Evolutionary conservation across 2,329 filamentous ascomycete genomes (phyloP), one percentile per base, ranked within the genome.

Genomic region (Verticillium nonalfalfae): DNA sequence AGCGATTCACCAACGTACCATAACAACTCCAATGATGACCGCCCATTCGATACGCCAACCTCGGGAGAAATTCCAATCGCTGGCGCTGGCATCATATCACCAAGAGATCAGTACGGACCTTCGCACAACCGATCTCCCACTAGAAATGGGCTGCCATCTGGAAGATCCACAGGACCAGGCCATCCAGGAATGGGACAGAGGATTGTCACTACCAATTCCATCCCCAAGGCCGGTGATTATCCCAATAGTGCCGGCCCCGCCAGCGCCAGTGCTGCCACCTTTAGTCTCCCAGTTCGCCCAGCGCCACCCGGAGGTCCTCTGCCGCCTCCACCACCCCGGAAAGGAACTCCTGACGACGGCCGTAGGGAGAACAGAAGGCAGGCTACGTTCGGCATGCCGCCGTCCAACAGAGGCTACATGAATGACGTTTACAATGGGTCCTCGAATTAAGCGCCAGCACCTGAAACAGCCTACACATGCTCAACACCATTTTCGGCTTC

Each of bases 41-140:
- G 78, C 61, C 77, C 79, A 57, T 74, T 81, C 61, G 77, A 78
- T 65, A 90, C 87, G 18, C 88, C 89, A 36, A 90, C 87, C 11
- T 90, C 88, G 60, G 88, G 87, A 62, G 87, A 91, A 68, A 91
- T 91, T 62, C 87, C 87, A 45, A 85, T 91, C 63, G 82, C 79
- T 58, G 82, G 83, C 36, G 81, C 80, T 61, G 76, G 75, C 36
- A 82, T 86, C 66, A 74, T 82, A 64, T 83, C 82, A 45, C 84
- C 84, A 61, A 78, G 78, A 67, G 81, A 85, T 66, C 76, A 79
- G 66, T 72, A 75, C 67, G 71, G 70, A 59, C 78, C 78, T 64
- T 67, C 74, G 66, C 74, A 78, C 64, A 80, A 75, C 68, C 79
- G 82, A 67, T 84, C 83, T 45, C 81, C 83, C 40, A 80, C 81